Evolutionary conservation across 768 basidiomycete species (phyloP), one percentile per base, ranked within the genome.

Genomic region (Tubosaeta brunneosetosa): DNA sequence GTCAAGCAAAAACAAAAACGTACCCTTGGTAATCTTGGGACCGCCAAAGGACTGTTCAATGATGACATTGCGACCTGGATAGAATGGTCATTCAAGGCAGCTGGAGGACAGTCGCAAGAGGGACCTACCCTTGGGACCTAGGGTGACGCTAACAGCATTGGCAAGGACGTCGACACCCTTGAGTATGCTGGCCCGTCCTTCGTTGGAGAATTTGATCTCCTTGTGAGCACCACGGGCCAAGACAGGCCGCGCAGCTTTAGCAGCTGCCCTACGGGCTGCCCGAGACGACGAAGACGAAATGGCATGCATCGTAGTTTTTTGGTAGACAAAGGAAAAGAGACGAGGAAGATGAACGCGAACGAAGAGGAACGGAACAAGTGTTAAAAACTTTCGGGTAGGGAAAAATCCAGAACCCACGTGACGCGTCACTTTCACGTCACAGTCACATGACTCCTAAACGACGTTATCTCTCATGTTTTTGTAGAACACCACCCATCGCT

Each of bases 131-230:
- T 99, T 98, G 31, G 95, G 95, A 53, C 95, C 95, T 25, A 98
- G 83, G 38, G 95, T 99, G 45, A 97, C 93, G 59, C 85, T 86
- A 68, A 98, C 95, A 53, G 95, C 94, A 70, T 97, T 93, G 54
- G 95, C 94, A 60, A 99, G 85, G 64, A 95, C 78, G 74, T 98
- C 94, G 57, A 99, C 94, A 72, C 95, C 95, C 71, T 87, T 88
- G 61, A 97, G 80, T 74, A 97, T 95, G 72, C 84, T 83, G 29
- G 93, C 91, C 58, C 94, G 83, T 60, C 94, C 94, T 60, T 93
- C 92, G 71, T 97, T 94, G 66, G 88, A 89, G 74, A 98, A 97
- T 74, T 88, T 87, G 71, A 98, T 90, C 71, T 97, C 94, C 81
- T 97, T 97, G 82, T 94, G 91, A 16, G 84, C 88, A 55, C 86